Conservation (phyloP, 2,329 filamentous ascomycete genomes). For the Fusarium palustre region DNA sequence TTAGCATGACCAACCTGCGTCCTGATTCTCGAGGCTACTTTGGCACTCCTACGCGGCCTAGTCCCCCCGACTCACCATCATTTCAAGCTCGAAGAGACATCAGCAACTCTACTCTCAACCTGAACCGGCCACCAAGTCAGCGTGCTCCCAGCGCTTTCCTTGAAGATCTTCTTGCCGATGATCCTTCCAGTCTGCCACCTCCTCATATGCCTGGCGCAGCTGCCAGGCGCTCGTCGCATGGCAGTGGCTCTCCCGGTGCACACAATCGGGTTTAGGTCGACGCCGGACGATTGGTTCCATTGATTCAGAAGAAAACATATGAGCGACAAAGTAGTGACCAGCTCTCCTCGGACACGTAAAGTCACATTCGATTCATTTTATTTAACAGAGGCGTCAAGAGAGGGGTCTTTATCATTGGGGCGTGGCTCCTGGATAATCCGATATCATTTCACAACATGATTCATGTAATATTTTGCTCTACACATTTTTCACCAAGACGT, state of each 20-base stretch:
- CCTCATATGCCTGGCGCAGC: slow-evolving; percentile 51
- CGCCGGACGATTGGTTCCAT: slow-evolving; percentile 9
- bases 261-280: slow-evolving; percentile 46
- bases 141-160: slow-evolving; percentile 89
- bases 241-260: slow-evolving; percentile 35
- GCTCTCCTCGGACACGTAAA: slow-evolving; percentile 19
- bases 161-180: slow-evolving; percentile 88
- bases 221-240: slow-evolving; percentile 41
- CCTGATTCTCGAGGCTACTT: slow-evolving; percentile 67
- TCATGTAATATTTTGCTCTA: slow-evolving; percentile 30
- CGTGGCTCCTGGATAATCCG: slow-evolving; percentile 37
- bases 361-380: slow-evolving; percentile 33
- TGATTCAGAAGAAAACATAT: slow-evolving; percentile 24
- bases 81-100: slow-evolving; percentile 62
- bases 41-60: slow-evolving; percentile 57
- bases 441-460: slow-evolving; percentile 22
- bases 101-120: slow-evolving; percentile 75
- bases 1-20: slow-evolving; percentile 71
- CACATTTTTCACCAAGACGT: slow-evolving; percentile 35
- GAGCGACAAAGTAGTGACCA: slow-evolving; percentile 17
- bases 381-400: slow-evolving; percentile 44
- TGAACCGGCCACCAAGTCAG: slow-evolving; percentile 70
- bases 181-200: slow-evolving; percentile 65
- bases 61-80: slow-evolving; percentile 74
- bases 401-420: slow-evolving; percentile 33